Percentiles rank a stretch among this genome's conserved stretches.
These are phyloP conservation scores for Xylaria bambusicola DNA, from an alignment of 495 filamentous ascomycete species.

Conservation along the genomic window DNA sequence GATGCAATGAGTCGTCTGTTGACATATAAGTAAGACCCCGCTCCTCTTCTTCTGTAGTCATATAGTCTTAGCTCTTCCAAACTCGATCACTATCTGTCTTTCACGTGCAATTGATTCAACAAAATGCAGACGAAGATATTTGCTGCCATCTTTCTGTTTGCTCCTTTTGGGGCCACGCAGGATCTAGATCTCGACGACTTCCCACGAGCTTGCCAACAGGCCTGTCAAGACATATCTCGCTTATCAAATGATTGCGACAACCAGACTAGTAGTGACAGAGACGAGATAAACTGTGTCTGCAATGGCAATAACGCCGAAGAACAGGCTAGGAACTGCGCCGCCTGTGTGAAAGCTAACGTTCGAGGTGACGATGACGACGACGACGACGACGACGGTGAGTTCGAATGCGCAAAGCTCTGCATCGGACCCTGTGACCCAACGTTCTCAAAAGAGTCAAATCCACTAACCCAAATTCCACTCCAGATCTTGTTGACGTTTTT, in stretches of 20 bases:
- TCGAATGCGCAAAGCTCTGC: neutral
- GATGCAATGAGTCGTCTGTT: neutral
- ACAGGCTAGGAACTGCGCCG: conserved; percentile 5
- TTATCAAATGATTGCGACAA: conserved; percentile 3
- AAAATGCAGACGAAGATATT: conserved; percentile 5
- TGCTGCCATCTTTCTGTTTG: neutral
- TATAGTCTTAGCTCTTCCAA: no score
- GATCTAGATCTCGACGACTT: conserved; percentile 9
- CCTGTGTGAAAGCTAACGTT: conserved; percentile 2
- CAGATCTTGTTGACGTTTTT: conserved; percentile 4
- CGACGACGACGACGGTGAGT: neutral
- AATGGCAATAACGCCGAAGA: conserved; percentile 3
- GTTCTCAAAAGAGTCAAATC: neutral
- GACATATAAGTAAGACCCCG: conserved; percentile 1
- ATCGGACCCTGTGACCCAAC: no score
- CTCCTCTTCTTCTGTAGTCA: no score
- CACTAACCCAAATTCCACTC: neutral
- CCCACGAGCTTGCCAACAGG: conserved; percentile 5
- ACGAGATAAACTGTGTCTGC: conserved; percentile 3
- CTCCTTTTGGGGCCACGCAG: conserved; percentile 4
- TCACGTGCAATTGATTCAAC: no score
- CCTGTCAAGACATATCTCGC: conserved; percentile 4
- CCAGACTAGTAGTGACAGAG: neutral
- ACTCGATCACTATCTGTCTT: no score
- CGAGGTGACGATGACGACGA: neutral